Percentiles rank a stretch among this genome's conserved stretches.
These are phyloP conservation scores for Gryganskiella cystojenkinii DNA, from an alignment of 192 early-diverging fungal genomes.

Conservation along the genomic window DNA sequence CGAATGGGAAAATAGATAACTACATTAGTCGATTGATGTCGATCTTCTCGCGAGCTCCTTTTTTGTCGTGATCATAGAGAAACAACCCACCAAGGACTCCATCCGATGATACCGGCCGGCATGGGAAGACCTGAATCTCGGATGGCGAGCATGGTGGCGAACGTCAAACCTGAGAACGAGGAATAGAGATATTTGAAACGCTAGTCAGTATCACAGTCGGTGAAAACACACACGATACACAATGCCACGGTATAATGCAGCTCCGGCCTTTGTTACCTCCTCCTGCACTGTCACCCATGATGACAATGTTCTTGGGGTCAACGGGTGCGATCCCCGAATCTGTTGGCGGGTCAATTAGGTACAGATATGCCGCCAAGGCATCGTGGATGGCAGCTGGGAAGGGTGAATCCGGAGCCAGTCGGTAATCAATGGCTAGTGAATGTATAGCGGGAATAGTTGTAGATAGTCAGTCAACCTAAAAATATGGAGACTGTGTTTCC, in stretches of 20 bases:
- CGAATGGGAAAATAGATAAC: neutral
- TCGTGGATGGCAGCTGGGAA: conserved; percentile 90
- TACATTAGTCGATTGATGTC: neutral
- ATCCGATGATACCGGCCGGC: conserved; percentile 64
- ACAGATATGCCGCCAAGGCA: conserved; percentile 78
- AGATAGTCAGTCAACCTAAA: neutral
- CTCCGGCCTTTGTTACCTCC: conserved; percentile 54
- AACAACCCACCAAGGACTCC: conserved; percentile 72
- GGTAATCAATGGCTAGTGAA: conserved; percentile 70
- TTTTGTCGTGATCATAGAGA: too few species aligned
- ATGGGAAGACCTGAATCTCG: conserved; percentile 65
- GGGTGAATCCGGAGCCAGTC: conserved; percentile 82
- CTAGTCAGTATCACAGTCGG: too few species aligned
- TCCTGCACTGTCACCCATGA: conserved; percentile 80
- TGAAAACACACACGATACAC: too few species aligned
- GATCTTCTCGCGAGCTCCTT: too few species aligned
- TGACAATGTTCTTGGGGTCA: conserved; percentile 65
- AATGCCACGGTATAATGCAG: neutral
- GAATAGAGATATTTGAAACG: too few species aligned
- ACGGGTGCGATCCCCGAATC: conserved; percentile 60
- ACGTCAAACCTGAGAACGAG: conserved; percentile 51
- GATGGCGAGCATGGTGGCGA: conserved; percentile 66
- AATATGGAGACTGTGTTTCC: neutral
- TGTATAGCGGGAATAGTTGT: neutral
- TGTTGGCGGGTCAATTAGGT: conserved; percentile 65